A percentile compares a stretch with the other conserved stretches of the same genome.
phyloP scores from a whole-genome alignment of 2,329 filamentous ascomycete species.

The Fusarium anthophilum region DNA sequence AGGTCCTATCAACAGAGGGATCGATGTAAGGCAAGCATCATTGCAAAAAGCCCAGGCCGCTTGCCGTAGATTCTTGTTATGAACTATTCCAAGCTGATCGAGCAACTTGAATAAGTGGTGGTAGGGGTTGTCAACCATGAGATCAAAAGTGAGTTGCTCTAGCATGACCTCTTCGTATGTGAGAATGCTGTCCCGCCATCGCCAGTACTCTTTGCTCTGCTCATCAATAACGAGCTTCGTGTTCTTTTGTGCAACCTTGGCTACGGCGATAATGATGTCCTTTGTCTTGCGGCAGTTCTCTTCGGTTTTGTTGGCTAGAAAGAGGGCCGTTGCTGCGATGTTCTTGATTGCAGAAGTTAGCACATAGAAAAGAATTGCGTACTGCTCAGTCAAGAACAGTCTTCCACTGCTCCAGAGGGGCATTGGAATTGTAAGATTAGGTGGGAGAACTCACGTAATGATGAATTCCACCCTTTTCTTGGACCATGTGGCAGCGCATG shows the following conservation, averaged over 20 bases:
- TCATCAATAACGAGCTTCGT: conserved; percentile 90
- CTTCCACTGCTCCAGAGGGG: background rate
- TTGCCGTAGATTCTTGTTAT: conserved; percentile 85
- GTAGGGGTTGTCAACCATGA: conserved; percentile 90
- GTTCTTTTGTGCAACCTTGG: conserved; percentile 95
- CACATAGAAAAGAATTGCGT: background rate
- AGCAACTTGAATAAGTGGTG: conserved; percentile 84
- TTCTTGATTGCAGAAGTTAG: conserved; percentile 58
- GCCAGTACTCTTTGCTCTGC: conserved; percentile 98
- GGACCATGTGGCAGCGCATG: conserved; percentile 86
- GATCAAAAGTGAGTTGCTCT: conserved; percentile 91
- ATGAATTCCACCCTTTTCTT: conserved; percentile 80
- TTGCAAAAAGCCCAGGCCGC: conserved; percentile 94
- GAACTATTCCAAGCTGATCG: conserved; percentile 74
- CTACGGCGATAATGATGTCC: conserved; percentile 92
- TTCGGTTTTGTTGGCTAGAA: conserved; percentile 96
- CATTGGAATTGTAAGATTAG: background rate
- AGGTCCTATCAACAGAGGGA: conserved; percentile 83
- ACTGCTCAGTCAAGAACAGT: background rate
- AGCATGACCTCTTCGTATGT: conserved; percentile 93
- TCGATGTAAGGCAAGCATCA: conserved; percentile 83
- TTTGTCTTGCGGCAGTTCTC: conserved; percentile 97
- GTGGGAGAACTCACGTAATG: conserved; percentile 75
- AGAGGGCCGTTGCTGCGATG: conserved; percentile 89
- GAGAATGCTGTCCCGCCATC: conserved; percentile 94